phyloP scores from a whole-genome alignment of 1,284 basidiomycete species.

The Wallemia hederae region DNA sequence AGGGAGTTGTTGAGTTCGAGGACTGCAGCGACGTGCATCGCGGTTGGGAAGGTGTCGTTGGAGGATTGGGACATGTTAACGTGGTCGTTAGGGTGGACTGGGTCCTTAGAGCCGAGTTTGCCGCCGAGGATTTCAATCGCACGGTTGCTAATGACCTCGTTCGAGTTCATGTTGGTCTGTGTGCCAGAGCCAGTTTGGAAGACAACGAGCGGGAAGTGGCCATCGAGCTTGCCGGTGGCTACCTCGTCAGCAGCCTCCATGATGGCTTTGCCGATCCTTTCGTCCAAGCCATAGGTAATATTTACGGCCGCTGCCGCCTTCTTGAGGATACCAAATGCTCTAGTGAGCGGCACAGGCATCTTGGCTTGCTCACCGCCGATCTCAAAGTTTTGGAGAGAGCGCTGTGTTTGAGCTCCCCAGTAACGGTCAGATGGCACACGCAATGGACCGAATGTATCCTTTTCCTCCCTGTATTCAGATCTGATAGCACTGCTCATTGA shows the following conservation, averaged over 20 bases:
- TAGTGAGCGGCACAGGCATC: conserved; percentile 76
- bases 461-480: conserved; percentile 20
- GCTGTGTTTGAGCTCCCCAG: conserved; percentile 97
- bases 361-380: conserved; percentile 84
- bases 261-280: conserved; percentile 66
- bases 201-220: conserved; percentile 93
- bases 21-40: conserved; percentile 94
- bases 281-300: conserved; percentile 63
- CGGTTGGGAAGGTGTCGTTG: conserved; percentile 93
- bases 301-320: conserved; percentile 90
- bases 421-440: conserved; percentile 80
- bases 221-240: conserved; percentile 74
- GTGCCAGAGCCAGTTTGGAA: conserved; percentile 99
- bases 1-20: conserved; percentile 54
- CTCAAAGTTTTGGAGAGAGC: conserved; percentile 96
- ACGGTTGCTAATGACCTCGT: conserved; percentile 97
- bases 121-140: conserved; percentile 94
- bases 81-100: conserved; percentile 98
- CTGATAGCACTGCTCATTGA: not conserved
- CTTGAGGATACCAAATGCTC: conserved; percentile 92
- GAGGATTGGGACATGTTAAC: conserved; percentile 99
- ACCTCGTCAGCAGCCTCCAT: conserved; percentile 82
- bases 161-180: conserved; percentile 99
- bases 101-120: conserved; percentile 78
- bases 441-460: conserved; percentile 72